Evolutionary conservation across 2,329 filamentous ascomycete genomes (phyloP), one percentile per base, ranked within the genome.

Genomic region (Purpureocillium takamizusanense): DNA sequence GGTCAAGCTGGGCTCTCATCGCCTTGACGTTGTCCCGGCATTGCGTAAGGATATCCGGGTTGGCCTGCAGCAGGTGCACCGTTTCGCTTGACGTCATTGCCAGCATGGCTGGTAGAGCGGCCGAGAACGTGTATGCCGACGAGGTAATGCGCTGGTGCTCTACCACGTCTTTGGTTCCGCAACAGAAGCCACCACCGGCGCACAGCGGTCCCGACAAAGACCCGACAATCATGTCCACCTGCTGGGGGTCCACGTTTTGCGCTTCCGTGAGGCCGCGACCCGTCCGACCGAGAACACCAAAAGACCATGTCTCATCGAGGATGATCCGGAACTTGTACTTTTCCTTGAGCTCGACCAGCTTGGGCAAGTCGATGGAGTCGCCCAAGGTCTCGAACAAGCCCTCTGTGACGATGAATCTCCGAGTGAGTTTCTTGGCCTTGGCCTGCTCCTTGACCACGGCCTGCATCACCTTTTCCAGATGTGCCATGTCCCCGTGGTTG

Each of bases 261-360:
- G 90, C 86, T 66, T 98, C 94, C 1, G 92, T 97, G 30, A 97
- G 72, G 42, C 92, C 92, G 37, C 88, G 82, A 15, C 92, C 94
- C 18, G 87, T 95, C 44, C 88, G 77, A 35, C 92, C 92, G 5
- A 98, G 75, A 14, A 97, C 85, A 43, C 90, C 94, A 57, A 97
- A 98, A 1, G 89, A 95, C 83, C 86, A 94, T 2, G 89, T 95
- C 68, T 98, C 92, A 60, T 98, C 92, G 29, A 98, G 79, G 48
- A 97, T 94, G 40, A 98, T 77, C 52, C 92, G 87, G 69, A 97
- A 98, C 67, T 95, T 98, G 75, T 97, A 95, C 60, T 84, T 86
- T 50, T 89, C 80, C 65, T 95, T 95, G 50, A 98, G 72, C 58
- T 95, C 90, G 46, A 97, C 85, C 51, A 98, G 76, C 56, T 82